A percentile compares a stretch with the other conserved stretches of the same genome.
These are phyloP conservation scores for Phialophora chinensis DNA, from an alignment of 2,329 filamentous ascomycete genomes.

Conservation along the genomic window DNA sequence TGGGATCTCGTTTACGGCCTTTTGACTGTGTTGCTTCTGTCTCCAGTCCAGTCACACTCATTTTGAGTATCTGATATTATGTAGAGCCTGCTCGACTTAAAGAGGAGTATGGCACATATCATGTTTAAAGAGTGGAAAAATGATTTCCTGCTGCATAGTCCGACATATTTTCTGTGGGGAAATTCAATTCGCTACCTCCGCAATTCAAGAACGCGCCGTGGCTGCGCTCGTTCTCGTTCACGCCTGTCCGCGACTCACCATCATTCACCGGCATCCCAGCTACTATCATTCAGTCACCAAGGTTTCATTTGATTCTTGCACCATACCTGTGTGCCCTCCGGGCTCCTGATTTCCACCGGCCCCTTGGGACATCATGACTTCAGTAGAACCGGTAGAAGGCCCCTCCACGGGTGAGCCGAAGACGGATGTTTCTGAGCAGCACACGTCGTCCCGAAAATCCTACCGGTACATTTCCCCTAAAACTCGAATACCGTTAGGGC, in stretches of 20 bases:
- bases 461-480: conserved; percentile 25
- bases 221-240: background rate
- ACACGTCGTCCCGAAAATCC: conserved; percentile 32
- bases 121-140: background rate
- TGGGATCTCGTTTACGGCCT: conserved; percentile 34
- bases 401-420: conserved; percentile 18
- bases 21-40: conserved; percentile 6
- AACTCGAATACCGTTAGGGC: background rate
- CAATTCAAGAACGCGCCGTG: conserved; percentile 12
- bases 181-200: conserved; percentile 15
- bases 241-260: background rate
- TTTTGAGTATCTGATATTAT: conserved; percentile 16
- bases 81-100: background rate
- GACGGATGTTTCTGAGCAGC: conserved; percentile 21
- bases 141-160: background rate
- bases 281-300: background rate
- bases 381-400: conserved; percentile 20
- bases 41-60: conserved; percentile 30
- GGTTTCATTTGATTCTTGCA: background rate
- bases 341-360: background rate
- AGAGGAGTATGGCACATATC: background rate
- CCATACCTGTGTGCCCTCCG: background rate
- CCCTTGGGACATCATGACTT: conserved; percentile 22
- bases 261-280: background rate
- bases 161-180: conserved; percentile 16